Base-by-base conservation (phyloP, 2,329 filamentous ascomycete genomes). In the Pseudocercospora fuligena region DNA sequence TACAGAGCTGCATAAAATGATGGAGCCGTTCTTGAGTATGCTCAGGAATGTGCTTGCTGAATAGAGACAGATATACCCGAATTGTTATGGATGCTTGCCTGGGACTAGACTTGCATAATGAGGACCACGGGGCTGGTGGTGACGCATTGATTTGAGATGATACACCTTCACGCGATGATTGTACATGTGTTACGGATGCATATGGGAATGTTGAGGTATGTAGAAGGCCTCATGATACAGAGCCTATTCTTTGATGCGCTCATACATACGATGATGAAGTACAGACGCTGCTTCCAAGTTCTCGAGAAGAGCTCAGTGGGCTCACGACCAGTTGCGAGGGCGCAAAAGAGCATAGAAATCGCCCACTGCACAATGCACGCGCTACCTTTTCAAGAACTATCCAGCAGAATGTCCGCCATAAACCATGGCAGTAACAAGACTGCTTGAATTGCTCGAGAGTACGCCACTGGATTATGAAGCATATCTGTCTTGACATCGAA, bases 11-110 rank as follows among this genome's bases (percentile, higher is more conserved):
- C 65, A 68, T 23, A 77, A 75, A 70, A 75, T 80, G 76, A 70
- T 69, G 70, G 73, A 75, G 29, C 69, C 72, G 43, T 80, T 80
- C 68, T 67, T 78, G 67, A 63, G 61, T 9, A 77, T 79, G 78
- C 64, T 80, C 63, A 68, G 78, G 67, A 73, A 72, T 73, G 77
- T 78, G 51, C 63, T 80, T 61, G 78, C 78, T 31, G 68, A 70
- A 51, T 54, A 60, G 56, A 54, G 40, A 25, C 47, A 56, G 51
- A 56, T 56, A 56, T 43, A 43, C 40, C 40, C 40, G 40, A 43
- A 43, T 43, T 43, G 40, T 3, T n/a, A 43, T 19, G 16, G 16
- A 43, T 43, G 40, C 16, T 43, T 43, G 16, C 40, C 40, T 43
- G 16, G 40, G 40, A 43, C 40, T 43, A 43, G 40, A 43, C 40